Base-by-base conservation (phyloP, 1,284 basidiomycete species). In the Ganoderma boninense region DNA sequence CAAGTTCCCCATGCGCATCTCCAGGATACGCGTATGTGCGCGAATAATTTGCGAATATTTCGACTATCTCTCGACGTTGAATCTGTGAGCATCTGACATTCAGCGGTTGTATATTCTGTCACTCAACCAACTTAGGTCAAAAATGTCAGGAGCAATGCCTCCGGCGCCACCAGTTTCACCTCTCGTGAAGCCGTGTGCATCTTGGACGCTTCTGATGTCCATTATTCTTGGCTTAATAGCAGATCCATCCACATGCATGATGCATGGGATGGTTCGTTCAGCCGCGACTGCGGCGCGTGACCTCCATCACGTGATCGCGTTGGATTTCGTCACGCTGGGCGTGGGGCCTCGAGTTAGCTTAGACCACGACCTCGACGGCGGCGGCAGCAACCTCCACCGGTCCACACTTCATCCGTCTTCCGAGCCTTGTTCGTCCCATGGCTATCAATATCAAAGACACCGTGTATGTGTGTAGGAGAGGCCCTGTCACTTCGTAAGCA, bases 361-460 rank as follows among this genome's bases (percentile, higher is more conserved):
- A 10, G 29, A 18, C 42, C 6, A 42, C 35, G 18, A n/a, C 42
- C 6, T 26, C 35, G 18, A 13, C 35, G 32, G 40, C 20, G 35
- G 0, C 10, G 38, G n/a, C 38, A 35, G 35, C 35, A 8, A 10
- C 57, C 10, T 23, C 57, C 40, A 60, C n/a, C 14, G 14, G 7
- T 40, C 35, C 11, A 40, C 57, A n/a, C 42, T 29, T 10, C 49
- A 32, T 13, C 18, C 4, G n/a, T 10, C 6, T 40, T 40, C 20
- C 43, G 23, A 11, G 13, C 29, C 26, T 57, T 26, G 38, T 11
- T 18, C 7, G 3, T 3, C 44, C 16, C 0, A 77, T 77, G 76
- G 74, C 77, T 4, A 75, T 76, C 18, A 74, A 76, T 49, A 71
- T 78, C n/a, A 74, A 74, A 20, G 78, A 79, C 42, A 73, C 78